Conservation (phyloP, 2,329 filamentous ascomycete species). For the Ceratocystiopsis sp. region DNA sequence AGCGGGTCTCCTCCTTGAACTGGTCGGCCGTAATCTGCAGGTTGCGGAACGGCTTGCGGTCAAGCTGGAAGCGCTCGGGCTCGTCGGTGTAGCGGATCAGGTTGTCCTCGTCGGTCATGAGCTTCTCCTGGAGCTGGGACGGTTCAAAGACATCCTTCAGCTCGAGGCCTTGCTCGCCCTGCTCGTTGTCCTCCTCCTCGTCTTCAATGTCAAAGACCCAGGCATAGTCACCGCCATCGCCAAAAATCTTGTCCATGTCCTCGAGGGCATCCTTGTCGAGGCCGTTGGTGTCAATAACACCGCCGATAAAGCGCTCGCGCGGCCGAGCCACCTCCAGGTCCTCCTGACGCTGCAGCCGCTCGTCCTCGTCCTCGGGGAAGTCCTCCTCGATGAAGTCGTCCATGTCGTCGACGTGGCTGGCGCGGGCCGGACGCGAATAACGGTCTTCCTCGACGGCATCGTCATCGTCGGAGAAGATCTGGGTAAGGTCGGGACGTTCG, state of each 20-base stretch:
- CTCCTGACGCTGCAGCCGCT: conserved; percentile 57
- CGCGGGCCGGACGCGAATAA: conserved; percentile 34
- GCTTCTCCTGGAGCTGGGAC: conserved; percentile 80
- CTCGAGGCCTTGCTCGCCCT: conserved; percentile 71
- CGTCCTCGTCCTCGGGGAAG: conserved; percentile 72
- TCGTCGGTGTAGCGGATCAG: conserved; percentile 75
- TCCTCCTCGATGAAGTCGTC: conserved; percentile 97
- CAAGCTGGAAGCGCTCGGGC: conserved; percentile 85
- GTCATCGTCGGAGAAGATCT: conserved; percentile 94
- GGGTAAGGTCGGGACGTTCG: conserved; percentile 58
- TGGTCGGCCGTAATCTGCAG: conserved; percentile 68
- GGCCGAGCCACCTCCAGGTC: conserved; percentile 80
- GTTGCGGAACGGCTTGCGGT: conserved; percentile 74
- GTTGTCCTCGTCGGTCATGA: conserved; percentile 90
- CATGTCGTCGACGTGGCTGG: conserved; percentile 55
- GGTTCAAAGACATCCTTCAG: conserved; percentile 98
- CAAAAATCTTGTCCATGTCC: conserved; percentile 92
- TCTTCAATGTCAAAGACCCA: conserved; percentile 87
- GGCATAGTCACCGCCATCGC: conserved; percentile 86
- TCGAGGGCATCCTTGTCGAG: conserved; percentile 86
- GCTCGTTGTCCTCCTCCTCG: conserved; percentile 61
- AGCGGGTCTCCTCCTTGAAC: conserved; percentile 74
- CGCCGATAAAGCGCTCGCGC: conserved; percentile 49
- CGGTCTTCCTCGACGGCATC: conserved; percentile 50
- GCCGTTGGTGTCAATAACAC: conserved; percentile 62